Evolutionary conservation across 2,329 filamentous ascomycete species (phyloP), one percentile per base, ranked within the genome.

Genomic region (Berkeleyomyces basicola): DNA sequence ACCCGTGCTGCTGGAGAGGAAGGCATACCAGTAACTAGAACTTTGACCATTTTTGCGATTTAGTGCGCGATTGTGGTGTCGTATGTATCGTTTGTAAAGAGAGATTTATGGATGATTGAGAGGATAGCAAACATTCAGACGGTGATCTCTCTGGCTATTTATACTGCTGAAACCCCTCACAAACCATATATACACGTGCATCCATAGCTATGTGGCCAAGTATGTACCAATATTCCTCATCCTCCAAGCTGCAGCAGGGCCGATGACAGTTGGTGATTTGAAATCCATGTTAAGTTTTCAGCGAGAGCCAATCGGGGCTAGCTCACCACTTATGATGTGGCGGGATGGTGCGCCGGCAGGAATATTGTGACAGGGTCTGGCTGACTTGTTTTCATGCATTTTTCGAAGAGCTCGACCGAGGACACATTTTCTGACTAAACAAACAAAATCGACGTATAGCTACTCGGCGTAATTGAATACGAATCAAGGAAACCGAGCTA

Each of bases 1-100:
- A 37, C 31, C n/a, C 23, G 43, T 43, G 37, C 40, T 42, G 6
- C 37, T 11, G 43, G 11, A 42, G 23, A 10, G 44, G 39, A 10
- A 14, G 9, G 70, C 71, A 61, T 66, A 77, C 75, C 76, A 61
- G 76, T 78, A 61, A 78, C 70, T 16, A 78, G 70, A 67, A 78
- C 72, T 67, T 77, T 78, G 63, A 75, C 72, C 76, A 78, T 78
- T 58, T 67, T 72, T 23, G 58, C 11, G n/a, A 23, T 49, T 23
- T 7, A 39, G 14, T 23, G 23, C 23, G 23, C 2, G 23, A 23
- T 23, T 23, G 23, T 23, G 23, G 23, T 23, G 23, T 23, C 23
- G 23, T 23, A 23, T 23, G 23, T 23, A 23, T 23, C 23, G 23
- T 23, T 23, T 23, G 23, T 23, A 23, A 23, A 23, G 23, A 23